Evolutionary conservation across 2,329 filamentous ascomycete genomes (phyloP).

Genomic region (Paracamarosporium sp.): DNA sequence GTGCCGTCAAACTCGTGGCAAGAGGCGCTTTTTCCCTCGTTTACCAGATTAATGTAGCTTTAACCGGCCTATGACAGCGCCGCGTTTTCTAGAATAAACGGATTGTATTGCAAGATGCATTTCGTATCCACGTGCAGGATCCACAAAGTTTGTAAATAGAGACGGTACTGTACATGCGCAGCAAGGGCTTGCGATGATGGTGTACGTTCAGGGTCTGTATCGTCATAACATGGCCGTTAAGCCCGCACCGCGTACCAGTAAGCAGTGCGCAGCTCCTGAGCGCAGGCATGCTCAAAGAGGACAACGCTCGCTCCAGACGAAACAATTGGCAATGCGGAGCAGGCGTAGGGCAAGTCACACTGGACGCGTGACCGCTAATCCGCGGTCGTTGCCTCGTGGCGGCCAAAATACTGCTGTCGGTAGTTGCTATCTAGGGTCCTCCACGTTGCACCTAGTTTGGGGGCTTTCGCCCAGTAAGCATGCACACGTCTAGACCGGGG

Average conservation of each 20-base stretch:
- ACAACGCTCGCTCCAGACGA: slow-evolving; percentile 5
- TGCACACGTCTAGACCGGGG: slow-evolving; percentile 14
- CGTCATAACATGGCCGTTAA: slow-evolving; percentile 7
- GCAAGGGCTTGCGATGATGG: slow-evolving; percentile 9
- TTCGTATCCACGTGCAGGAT: slow-evolving; percentile 10
- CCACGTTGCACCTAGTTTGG: slow-evolving; percentile 17
- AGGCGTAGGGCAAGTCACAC: slow-evolving; percentile 3
- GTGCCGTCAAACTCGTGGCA: not conserved
- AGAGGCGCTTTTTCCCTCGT: not conserved
- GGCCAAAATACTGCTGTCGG: slow-evolving; percentile 10
- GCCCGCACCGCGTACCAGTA: not conserved
- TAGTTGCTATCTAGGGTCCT: not conserved
- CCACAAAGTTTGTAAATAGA: slow-evolving; percentile 16
- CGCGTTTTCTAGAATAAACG: not conserved
- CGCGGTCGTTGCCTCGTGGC: slow-evolving; percentile 9
- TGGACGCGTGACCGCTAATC: slow-evolving; percentile 11
- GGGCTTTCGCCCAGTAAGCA: slow-evolving; percentile 20
- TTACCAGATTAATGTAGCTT: slow-evolving; percentile 15
- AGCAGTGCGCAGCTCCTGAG: not conserved
- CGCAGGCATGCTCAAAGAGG: not conserved
- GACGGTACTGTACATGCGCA: not conserved
- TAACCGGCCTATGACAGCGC: slow-evolving; percentile 15
- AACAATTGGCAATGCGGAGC: slow-evolving; percentile 11
- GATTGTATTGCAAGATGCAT: not conserved
- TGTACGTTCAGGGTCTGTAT: not conserved